phyloP scores from a whole-genome alignment of 208 protist genomes.

The Histomonas meleagridis region DNA sequence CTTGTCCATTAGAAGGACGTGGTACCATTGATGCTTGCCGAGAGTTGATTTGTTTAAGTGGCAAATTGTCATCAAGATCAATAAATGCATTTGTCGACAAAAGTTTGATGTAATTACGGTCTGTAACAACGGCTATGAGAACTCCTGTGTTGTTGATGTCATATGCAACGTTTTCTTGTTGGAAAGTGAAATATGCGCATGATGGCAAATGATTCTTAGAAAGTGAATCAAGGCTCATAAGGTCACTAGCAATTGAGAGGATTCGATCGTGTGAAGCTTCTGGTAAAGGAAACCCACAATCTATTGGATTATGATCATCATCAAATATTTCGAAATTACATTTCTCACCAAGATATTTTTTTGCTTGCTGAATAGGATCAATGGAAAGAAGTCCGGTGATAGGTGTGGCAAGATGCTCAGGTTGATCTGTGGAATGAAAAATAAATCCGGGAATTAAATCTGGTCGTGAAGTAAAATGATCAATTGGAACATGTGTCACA shows the following conservation, averaged over 20 bases:
- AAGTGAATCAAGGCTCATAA: not conserved
- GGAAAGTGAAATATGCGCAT: slow-evolving; percentile 21
- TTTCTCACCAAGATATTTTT: not conserved
- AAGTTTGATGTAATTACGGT: not conserved
- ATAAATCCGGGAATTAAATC: not conserved
- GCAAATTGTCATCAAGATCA: not conserved
- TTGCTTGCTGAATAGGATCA: not conserved
- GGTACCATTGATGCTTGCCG: not conserved
- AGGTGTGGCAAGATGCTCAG: not conserved
- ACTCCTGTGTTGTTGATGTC: not conserved
- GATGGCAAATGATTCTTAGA: not conserved
- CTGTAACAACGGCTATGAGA: not conserved
- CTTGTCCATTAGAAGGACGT: no score
- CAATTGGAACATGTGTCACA: not conserved
- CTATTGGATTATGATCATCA: not conserved
- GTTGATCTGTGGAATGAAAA: not conserved
- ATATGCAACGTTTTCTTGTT: not conserved
- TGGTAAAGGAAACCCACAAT: not conserved
- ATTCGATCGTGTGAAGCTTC: not conserved
- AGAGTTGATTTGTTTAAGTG: not conserved
- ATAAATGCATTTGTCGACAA: not conserved
- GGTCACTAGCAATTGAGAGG: not conserved
- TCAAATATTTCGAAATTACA: not conserved
- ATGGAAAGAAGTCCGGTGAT: not conserved
- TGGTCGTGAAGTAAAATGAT: not conserved